Conservation (phyloP, 2,329 filamentous ascomycete genomes). For the Cryphonectria parasitica region DNA sequence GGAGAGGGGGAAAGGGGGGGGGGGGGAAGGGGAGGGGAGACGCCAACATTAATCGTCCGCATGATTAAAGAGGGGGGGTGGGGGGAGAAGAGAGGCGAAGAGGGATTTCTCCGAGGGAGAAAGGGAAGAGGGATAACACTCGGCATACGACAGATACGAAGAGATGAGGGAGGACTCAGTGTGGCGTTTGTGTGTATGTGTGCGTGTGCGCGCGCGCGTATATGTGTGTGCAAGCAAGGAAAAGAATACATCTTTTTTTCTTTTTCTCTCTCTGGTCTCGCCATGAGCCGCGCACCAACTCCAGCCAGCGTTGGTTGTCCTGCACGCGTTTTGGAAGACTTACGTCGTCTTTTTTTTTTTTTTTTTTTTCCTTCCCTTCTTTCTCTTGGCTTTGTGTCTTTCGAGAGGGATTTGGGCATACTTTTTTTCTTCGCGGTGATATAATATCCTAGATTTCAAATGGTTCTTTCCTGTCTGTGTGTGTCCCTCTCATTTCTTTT, state of each 20-base stretch:
- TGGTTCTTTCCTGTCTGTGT: neutral
- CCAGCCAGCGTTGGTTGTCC: neutral
- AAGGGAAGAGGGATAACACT: neutral
- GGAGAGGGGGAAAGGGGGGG: neutral
- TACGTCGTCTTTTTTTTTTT: neutral
- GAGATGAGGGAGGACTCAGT: neutral
- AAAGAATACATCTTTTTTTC: neutral
- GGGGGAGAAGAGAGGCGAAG: too few species aligned
- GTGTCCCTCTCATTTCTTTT: too few species aligned
- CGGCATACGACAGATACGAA: neutral
- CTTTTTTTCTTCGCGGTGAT: neutral
- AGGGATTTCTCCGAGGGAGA: neutral
- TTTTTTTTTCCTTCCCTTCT: too few species aligned
- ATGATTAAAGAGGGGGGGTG: neutral
- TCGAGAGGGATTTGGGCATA: neutral
- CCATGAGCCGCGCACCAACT: neutral
- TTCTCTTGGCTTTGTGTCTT: neutral
- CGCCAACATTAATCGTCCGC: neutral
- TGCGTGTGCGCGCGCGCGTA: too few species aligned
- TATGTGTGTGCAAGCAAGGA: too few species aligned
- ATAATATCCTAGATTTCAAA: constrained; percentile 4
- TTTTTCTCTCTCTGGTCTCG: neutral
- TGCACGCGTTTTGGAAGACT: neutral
- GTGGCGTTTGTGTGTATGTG: neutral
- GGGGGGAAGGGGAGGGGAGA: neutral